Evolutionary conservation across 805 yeast genomes (phyloP).

Genomic region (Starmerella cellae): DNA sequence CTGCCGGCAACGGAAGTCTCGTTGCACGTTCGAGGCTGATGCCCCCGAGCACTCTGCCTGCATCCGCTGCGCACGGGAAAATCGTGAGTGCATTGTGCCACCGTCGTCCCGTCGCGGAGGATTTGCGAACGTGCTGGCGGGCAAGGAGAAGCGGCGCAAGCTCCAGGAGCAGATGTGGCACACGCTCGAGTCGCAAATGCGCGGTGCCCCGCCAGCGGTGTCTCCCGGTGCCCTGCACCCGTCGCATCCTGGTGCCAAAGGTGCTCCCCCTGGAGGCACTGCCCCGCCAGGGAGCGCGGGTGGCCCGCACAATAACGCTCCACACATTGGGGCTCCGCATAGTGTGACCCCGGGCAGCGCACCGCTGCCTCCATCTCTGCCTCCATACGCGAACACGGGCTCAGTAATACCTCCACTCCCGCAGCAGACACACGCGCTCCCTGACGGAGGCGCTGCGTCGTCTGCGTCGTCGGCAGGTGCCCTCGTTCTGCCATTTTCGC

Average conservation of each 20-base stretch:
- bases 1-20: constrained; percentile 72
- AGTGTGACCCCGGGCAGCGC: too few species aligned
- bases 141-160: constrained; percentile 18
- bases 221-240: neutral
- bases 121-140: constrained; percentile 28
- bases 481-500: too few species aligned
- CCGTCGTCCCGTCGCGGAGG: constrained; percentile 43
- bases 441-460: neutral
- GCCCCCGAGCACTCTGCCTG: constrained; percentile 72
- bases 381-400: too few species aligned
- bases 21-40: constrained; percentile 73
- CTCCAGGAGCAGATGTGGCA: neutral
- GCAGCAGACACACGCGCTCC: neutral
- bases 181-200: neutral
- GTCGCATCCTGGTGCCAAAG: neutral
- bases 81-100: constrained; percentile 66
- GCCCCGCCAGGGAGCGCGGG: too few species aligned
- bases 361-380: too few species aligned
- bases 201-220: constrained; percentile 5
- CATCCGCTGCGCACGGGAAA: constrained; percentile 68
- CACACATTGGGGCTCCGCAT: too few species aligned
- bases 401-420: too few species aligned
- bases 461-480: too few species aligned
- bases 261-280: too few species aligned
- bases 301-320: too few species aligned